phyloP scores from a whole-genome alignment of 2,329 filamentous ascomycete genomes.

The Hirsutella thompsonii region DNA sequence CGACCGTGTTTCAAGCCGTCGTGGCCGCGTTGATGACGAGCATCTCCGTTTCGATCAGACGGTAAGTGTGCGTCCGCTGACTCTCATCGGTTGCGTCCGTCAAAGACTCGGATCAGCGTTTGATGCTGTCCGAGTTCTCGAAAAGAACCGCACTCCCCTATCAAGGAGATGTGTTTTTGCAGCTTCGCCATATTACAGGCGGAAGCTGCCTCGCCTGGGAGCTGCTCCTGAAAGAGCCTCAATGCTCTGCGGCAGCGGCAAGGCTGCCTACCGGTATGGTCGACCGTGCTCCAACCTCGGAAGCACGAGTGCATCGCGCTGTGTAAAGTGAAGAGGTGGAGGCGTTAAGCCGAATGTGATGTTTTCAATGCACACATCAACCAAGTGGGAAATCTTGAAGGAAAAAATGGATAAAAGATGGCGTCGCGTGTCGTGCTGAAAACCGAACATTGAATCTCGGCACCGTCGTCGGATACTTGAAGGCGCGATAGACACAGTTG shows the following conservation, averaged over 20 bases:
- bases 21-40: too few species aligned
- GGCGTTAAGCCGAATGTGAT: too few species aligned
- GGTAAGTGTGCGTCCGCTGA: too few species aligned
- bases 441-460: background rate
- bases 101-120: too few species aligned
- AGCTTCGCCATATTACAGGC: background rate
- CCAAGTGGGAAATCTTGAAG: background rate
- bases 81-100: too few species aligned
- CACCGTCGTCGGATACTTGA: background rate
- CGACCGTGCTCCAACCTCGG: background rate
- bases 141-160: too few species aligned
- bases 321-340: too few species aligned
- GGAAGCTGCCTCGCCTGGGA: background rate
- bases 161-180: background rate
- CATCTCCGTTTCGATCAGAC: too few species aligned
- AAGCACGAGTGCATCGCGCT: too few species aligned
- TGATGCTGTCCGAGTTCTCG: too few species aligned
- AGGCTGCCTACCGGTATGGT: background rate
- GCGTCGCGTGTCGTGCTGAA: background rate
- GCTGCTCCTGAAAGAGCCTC: conserved; percentile 7
- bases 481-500: background rate
- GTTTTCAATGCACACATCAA: too few species aligned
- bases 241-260: conserved; percentile 1
- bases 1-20: too few species aligned
- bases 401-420: background rate